Evolutionary conservation across 73 alveolate genomes (phyloP), one percentile per base, ranked within the genome.

Genomic region (Halteria grandinella): DNA sequence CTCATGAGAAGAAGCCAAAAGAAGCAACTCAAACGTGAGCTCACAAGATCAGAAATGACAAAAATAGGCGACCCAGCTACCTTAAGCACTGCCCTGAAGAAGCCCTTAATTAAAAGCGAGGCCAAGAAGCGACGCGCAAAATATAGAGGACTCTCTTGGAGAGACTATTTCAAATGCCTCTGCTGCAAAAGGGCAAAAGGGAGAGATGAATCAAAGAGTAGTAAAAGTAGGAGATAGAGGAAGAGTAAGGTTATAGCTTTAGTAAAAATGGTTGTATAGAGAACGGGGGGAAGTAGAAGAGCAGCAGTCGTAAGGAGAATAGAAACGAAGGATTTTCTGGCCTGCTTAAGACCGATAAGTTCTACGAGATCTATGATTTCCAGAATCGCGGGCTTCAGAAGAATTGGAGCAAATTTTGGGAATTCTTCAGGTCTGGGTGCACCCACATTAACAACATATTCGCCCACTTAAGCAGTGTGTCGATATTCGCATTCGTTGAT

Each of bases 401-500:
- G 27, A 76, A 76, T 29, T 76, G 55, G 73, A 69, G 28, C n/a
- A 0, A 29, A 20, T 76, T 76, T 45, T 60, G 80, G 79, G 43
- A 23, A 12, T 60, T 37, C 47, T 48, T 62, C 24, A 70, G 71
- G 25, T 36, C 53, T 47, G 81, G 74, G 20, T 47, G 71, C 18
- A 47, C 24, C 71, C 73, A 33, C n/a, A 45, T 33, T 24, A 44
- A 55, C 40, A 76, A 76, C 52, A 27, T 45, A 18, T 60, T 76
- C 28, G 79, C 88, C 34, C 59, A 52, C 33, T 12, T 76, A n/a
- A 29, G 73, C 24, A 31, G 48, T 11, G 66, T 69, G 32, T 40
- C 73, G 28, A 50, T 76, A 1, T 34, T 76, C 44, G 76, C 81
- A n/a, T 76, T 76, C 55, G 58, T 76, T 14, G 88, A 76, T 41